A percentile compares a stretch with the other conserved stretches of the same genome.
phyloP scores from a whole-genome alignment of 108 stramenopile species.

The Chaetoceros muelleri region DNA sequence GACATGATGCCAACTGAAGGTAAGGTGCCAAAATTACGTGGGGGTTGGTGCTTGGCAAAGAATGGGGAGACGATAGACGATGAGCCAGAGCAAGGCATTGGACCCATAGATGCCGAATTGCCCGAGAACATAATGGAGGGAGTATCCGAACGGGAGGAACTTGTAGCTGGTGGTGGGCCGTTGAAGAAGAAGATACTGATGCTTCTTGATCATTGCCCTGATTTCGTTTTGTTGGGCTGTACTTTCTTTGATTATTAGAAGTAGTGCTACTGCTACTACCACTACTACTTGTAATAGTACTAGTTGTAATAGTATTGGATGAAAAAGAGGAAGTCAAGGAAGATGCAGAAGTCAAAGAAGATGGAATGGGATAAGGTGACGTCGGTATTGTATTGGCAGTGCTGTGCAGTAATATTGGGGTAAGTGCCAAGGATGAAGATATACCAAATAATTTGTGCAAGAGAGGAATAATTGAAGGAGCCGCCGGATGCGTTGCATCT shows the following conservation, averaged over 20 bases:
- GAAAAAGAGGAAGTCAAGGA: conserved; percentile 4
- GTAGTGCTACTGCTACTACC: no score
- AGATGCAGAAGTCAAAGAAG: conserved; percentile 3
- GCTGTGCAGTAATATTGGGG: neutral
- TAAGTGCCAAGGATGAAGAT: conserved; percentile 28
- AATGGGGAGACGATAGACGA: neutral
- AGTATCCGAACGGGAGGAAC: neutral
- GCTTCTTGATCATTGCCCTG: neutral
- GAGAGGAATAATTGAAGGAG: conserved; percentile 68
- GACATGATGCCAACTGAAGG: conserved; percentile 20
- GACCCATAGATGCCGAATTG: neutral
- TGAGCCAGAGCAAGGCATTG: neutral
- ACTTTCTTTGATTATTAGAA: neutral
- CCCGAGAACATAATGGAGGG: neutral
- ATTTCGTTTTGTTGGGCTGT: neutral
- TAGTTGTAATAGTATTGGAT: conserved; percentile 5
- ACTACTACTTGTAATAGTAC: neutral
- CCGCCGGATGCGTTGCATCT: conserved; percentile 43
- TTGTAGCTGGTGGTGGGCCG: neutral
- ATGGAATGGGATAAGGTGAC: neutral
- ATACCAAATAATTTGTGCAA: conserved; percentile 73
- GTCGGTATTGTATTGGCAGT: neutral
- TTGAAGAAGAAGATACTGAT: neutral
- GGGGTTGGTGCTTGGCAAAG: conserved; percentile 6
- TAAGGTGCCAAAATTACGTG: neutral